phyloP scores from a whole-genome alignment of 1,139 yeast genomes.

The Pichia sp. region DNA sequence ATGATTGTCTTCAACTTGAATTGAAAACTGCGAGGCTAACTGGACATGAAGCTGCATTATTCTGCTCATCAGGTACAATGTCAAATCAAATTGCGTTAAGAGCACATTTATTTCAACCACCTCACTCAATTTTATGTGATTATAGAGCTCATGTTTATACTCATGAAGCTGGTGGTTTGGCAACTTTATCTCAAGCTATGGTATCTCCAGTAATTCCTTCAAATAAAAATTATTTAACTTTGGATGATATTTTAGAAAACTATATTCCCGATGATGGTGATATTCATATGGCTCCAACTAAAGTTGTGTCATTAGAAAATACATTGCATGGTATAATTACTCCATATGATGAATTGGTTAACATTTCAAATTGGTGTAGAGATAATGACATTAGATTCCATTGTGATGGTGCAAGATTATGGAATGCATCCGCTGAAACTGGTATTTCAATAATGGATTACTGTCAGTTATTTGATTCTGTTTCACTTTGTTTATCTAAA shows the following conservation, averaged over 20 bases:
- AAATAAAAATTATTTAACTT: slow-evolving; percentile 68
- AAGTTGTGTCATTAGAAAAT: slow-evolving; percentile 77
- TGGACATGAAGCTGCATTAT: slow-evolving; percentile 80
- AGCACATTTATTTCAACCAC: slow-evolving; percentile 76
- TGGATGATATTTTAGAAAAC: slow-evolving; percentile 65
- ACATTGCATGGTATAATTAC: slow-evolving; percentile 78
- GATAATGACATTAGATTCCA: slow-evolving; percentile 62
- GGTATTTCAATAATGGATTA: slow-evolving; percentile 65
- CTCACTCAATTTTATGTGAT: slow-evolving; percentile 79
- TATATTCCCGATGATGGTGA: slow-evolving; percentile 75
- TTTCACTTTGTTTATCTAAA: slow-evolving; percentile 83
- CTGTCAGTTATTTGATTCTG: slow-evolving; percentile 77
- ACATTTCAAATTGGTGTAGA: slow-evolving; percentile 67
- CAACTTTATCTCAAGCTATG: slow-evolving; percentile 87
- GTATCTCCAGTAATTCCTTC: slow-evolving; percentile 74
- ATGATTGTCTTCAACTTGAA: slow-evolving; percentile 61
- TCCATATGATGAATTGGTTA: slow-evolving; percentile 74
- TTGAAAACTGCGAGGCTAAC: slow-evolving; percentile 58
- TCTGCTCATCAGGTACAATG: slow-evolving; percentile 84
- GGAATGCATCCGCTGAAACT: slow-evolving; percentile 81
- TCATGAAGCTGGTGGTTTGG: slow-evolving; percentile 88
- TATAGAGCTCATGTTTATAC: slow-evolving; percentile 76
- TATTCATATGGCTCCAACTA: slow-evolving; percentile 85
- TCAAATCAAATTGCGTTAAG: slow-evolving; percentile 85
- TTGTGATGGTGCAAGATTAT: slow-evolving; percentile 92